These are phyloP conservation scores for Corniculantispora saksenae DNA, from an alignment of 2,329 filamentous ascomycete genomes.

Conservation along the genomic window DNA sequence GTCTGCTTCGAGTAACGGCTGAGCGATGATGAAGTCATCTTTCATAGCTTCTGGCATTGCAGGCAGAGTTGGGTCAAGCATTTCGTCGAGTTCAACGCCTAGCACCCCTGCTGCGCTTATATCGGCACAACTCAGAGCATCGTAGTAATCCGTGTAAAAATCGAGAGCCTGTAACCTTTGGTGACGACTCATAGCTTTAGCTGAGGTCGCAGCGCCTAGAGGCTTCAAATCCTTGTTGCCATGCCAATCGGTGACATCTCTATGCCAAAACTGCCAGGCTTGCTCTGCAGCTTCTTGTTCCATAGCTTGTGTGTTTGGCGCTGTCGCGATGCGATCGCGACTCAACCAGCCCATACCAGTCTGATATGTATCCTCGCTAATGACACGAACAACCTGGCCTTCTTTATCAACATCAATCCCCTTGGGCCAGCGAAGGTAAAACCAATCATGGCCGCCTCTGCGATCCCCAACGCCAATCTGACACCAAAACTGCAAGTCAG, in stretches of 20 bases:
- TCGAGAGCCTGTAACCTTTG: constrained; percentile 43
- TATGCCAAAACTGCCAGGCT: constrained; percentile 65
- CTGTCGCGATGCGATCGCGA: constrained; percentile 54
- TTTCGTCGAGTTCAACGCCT: constrained; percentile 46
- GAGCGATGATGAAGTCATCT: constrained; percentile 54
- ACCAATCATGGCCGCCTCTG: constrained; percentile 89
- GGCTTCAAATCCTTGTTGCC: constrained; percentile 39
- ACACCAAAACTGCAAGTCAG: constrained; percentile 93
- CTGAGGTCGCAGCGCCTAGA: constrained; percentile 37
- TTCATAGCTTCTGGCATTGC: constrained; percentile 47
- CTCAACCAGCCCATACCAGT: constrained; percentile 76
- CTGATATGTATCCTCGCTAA: constrained; percentile 78
- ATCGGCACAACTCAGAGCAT: constrained; percentile 67
- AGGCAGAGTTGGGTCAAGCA: constrained; percentile 65
- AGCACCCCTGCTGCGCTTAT: constrained; percentile 54
- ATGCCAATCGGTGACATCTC: constrained; percentile 63
- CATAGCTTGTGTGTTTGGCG: constrained; percentile 39
- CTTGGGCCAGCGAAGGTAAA: constrained; percentile 74
- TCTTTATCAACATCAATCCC: constrained; percentile 68
- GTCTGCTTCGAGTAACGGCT: constrained; percentile 49
- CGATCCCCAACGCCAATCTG: constrained; percentile 90
- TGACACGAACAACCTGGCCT: constrained; percentile 70
- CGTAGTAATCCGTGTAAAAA: constrained; percentile 55
- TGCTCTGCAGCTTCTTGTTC: constrained; percentile 67
- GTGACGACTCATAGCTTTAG: constrained; percentile 21